phyloP scores from a whole-genome alignment of 1,284 basidiomycete species.

The Wolfiporia cocos region DNA sequence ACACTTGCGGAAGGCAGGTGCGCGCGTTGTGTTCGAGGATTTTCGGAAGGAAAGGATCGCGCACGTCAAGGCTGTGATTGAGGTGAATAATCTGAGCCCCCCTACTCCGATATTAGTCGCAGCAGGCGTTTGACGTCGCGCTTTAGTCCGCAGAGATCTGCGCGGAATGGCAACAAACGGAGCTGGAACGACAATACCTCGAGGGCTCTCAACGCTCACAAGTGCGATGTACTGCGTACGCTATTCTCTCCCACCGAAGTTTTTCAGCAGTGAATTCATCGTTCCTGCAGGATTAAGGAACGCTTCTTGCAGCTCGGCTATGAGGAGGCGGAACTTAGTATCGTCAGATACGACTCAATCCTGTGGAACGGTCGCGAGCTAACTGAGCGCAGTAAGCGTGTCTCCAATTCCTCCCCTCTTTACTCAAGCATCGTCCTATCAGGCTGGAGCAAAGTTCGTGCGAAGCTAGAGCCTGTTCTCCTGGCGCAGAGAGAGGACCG shows the following conservation, averaged over 20 bases:
- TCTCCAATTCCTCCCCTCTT: neutral
- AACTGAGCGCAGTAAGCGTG: neutral
- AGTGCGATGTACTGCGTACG: neutral
- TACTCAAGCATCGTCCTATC: neutral
- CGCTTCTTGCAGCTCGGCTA: neutral
- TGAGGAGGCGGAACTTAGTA: neutral
- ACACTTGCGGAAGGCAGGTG: neutral
- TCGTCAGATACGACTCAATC: neutral
- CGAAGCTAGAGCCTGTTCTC: neutral
- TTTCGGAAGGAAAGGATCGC: neutral
- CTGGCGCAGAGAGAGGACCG: neutral
- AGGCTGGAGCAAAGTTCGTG: neutral
- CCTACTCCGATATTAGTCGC: neutral
- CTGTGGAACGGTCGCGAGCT: neutral
- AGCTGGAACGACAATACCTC: no score
- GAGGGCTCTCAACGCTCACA: no score
- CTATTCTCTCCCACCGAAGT: neutral
- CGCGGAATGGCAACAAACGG: no score
- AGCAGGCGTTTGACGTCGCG: neutral
- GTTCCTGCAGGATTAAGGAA: neutral
- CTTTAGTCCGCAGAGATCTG: neutral
- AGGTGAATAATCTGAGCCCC: neutral
- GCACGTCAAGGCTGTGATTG: neutral
- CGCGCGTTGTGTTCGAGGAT: neutral
- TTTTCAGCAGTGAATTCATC: neutral